phyloP scores from a whole-genome alignment of 495 filamentous ascomycete genomes.

The Choiromyces venosus region DNA sequence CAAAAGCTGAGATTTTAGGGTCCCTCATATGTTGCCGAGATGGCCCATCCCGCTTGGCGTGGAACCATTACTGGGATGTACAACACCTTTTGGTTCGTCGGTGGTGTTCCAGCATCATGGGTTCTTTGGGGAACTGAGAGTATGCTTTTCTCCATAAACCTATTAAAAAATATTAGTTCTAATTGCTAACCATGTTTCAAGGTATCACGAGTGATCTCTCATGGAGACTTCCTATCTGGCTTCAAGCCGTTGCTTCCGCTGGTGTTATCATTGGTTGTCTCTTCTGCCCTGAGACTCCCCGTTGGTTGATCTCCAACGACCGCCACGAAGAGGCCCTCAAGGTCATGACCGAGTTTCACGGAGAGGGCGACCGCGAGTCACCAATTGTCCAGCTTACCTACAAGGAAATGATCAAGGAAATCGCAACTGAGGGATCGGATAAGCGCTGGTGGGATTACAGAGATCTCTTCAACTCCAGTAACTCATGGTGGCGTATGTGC shows the following conservation, averaged over 20 bases:
- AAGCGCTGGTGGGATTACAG: slow-evolving; percentile 65
- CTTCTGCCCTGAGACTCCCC: slow-evolving; percentile 49
- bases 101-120: slow-evolving; percentile 46
- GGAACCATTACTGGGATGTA: slow-evolving; percentile 53
- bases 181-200: slow-evolving; percentile 9
- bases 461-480: slow-evolving; percentile 55
- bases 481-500: slow-evolving; percentile 38
- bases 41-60: slow-evolving; percentile 54
- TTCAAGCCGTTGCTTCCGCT: slow-evolving; percentile 27
- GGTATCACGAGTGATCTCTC: slow-evolving; percentile 15
- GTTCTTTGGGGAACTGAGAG: slow-evolving; percentile 51
- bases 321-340: slow-evolving; percentile 52
- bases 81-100: slow-evolving; percentile 55
- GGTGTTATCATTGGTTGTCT: slow-evolving; percentile 25
- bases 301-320: slow-evolving; percentile 55
- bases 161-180: slow-evolving; percentile 26
- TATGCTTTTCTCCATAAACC: slow-evolving; percentile 52
- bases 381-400: slow-evolving; percentile 48
- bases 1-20: slow-evolving; percentile 46
- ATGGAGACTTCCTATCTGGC: slow-evolving; percentile 33
- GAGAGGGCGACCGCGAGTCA: slow-evolving; percentile 49
- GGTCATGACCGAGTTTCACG: slow-evolving; percentile 52
- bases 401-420: slow-evolving; percentile 26
- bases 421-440: slow-evolving; percentile 57
- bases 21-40: slow-evolving; percentile 49